Percentiles rank a stretch among this genome's conserved stretches.
Evolutionary conservation across 305 asterid species (phyloP).

Genomic region (Withania somnifera): DNA sequence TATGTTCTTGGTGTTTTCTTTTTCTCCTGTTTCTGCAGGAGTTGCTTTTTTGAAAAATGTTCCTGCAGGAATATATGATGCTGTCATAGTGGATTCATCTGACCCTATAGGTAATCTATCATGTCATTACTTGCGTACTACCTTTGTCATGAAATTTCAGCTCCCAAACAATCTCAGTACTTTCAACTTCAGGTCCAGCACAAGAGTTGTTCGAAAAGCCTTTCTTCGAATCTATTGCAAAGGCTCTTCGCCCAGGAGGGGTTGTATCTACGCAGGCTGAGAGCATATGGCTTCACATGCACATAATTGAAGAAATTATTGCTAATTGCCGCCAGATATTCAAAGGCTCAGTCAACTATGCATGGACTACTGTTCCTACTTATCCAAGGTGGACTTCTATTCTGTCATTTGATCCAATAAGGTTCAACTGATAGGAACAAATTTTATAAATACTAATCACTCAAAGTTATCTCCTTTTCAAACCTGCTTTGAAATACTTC

Average conservation of each 20-base stretch:
- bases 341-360: conserved; percentile 94
- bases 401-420: background rate
- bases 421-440: background rate
- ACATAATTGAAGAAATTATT: conserved; percentile 82
- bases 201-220: conserved; percentile 95
- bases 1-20: background rate
- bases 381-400: conserved; percentile 56
- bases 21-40: conserved; percentile 36
- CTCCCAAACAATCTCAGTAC: background rate
- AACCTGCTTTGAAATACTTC: background rate
- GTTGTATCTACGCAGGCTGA: conserved; percentile 96
- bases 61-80: conserved; percentile 85
- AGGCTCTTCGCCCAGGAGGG: conserved; percentile 97
- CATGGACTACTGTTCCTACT: conserved; percentile 98
- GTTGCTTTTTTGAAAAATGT: conserved; percentile 82
- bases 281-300: conserved; percentile 99
- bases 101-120: conserved; percentile 74
- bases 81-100: conserved; percentile 89
- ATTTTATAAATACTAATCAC: background rate
- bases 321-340: conserved; percentile 80
- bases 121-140: background rate
- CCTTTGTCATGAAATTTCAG: background rate
- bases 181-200: conserved; percentile 66
- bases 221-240: conserved; percentile 68
- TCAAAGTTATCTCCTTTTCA: background rate